These are phyloP conservation scores for Fusarium sp. DNA, from an alignment of 2,329 filamentous ascomycete species.

Conservation along the genomic window DNA sequence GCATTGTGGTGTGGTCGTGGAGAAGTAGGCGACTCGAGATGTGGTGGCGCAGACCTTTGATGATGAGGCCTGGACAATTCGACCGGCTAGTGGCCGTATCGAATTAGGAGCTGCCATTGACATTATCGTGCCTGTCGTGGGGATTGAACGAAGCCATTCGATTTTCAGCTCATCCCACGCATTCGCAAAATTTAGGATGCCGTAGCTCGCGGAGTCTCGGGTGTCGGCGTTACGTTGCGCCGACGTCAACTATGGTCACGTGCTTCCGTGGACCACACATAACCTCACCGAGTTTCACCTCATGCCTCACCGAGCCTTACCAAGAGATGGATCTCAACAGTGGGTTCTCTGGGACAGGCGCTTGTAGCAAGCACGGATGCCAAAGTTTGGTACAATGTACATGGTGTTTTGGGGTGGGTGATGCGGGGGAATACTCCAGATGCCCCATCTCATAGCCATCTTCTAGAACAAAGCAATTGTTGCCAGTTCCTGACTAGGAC, in stretches of 20 bases:
- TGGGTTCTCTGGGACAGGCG: constrained; percentile 39
- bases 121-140: constrained; percentile 29
- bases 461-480: constrained; percentile 40
- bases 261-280: not conserved
- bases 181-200: constrained; percentile 40
- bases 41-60: constrained; percentile 13
- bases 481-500: constrained; percentile 42
- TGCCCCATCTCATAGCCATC: constrained; percentile 41
- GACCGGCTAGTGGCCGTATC: constrained; percentile 44
- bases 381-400: constrained; percentile 43
- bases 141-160: constrained; percentile 33
- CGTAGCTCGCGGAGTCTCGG: constrained; percentile 10
- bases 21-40: constrained; percentile 53
- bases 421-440: constrained; percentile 46
- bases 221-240: constrained; percentile 26
- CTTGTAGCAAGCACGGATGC: constrained; percentile 46
- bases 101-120: constrained; percentile 47
- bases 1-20: constrained; percentile 64
- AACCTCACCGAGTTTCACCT: constrained; percentile 19
- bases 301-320: constrained; percentile 30
- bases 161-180: constrained; percentile 28
- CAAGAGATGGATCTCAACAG: constrained; percentile 37
- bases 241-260: constrained; percentile 12
- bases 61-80: constrained; percentile 34
- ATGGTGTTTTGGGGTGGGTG: constrained; percentile 36